Conservation (phyloP, 768 basidiomycete genomes). For the Termitomyces sp. region DNA sequence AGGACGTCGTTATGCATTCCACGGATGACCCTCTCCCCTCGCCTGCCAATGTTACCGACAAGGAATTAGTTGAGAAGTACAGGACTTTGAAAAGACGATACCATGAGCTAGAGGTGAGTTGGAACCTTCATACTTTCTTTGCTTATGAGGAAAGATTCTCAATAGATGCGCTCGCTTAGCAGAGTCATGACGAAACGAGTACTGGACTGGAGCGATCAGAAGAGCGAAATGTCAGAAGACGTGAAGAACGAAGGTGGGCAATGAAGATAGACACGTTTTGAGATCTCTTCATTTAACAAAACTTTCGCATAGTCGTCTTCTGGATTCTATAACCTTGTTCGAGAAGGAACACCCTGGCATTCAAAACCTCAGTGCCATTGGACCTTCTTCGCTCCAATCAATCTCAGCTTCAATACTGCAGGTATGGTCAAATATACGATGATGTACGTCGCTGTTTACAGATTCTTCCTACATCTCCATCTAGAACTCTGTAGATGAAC, state of each 20-base stretch:
- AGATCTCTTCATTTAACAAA: neutral
- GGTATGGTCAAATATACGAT: constrained; percentile 34
- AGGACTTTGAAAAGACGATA: constrained; percentile 58
- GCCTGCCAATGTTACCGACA: constrained; percentile 30
- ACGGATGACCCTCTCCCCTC: constrained; percentile 33
- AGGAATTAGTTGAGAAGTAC: constrained; percentile 58
- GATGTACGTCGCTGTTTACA: constrained; percentile 37
- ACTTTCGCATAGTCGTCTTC: constrained; percentile 34
- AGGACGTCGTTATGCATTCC: constrained; percentile 48
- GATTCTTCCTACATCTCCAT: constrained; percentile 42
- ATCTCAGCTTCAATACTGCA: constrained; percentile 45
- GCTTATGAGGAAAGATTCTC: constrained; percentile 20
- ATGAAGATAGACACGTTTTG: neutral
- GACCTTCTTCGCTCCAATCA: constrained; percentile 23
- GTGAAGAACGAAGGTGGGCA: constrained; percentile 59
- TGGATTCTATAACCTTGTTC: constrained; percentile 59
- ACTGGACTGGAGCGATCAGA: constrained; percentile 54
- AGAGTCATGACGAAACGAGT: constrained; percentile 58
- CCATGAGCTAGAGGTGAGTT: constrained; percentile 63
- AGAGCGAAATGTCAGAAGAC: constrained; percentile 57
- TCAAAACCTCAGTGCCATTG: constrained; percentile 15
- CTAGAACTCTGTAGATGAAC: neutral
- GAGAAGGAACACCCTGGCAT: constrained; percentile 35
- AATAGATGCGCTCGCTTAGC: constrained; percentile 18
- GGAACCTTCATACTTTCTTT: constrained; percentile 17